A percentile compares a stretch with the other conserved stretches of the same genome.
phyloP scores from a whole-genome alignment of 768 basidiomycete species.

The Hydnum rufescens region DNA sequence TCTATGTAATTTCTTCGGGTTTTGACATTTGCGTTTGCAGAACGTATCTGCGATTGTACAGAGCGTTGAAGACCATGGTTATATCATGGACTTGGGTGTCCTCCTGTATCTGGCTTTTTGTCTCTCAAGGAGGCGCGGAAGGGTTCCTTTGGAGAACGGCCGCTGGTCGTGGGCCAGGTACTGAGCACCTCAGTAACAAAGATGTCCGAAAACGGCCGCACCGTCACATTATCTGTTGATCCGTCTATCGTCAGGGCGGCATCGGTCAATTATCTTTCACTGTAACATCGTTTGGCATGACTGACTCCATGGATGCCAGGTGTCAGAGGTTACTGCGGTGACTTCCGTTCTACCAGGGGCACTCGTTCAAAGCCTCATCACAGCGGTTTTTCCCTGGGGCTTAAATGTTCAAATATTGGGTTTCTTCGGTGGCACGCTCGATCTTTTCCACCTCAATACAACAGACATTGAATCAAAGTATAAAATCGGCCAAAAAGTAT shows the following conservation, averaged over 20 bases:
- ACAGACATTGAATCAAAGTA: conserved; percentile 23
- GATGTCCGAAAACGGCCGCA: conserved; percentile 57
- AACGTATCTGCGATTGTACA: conserved; percentile 56
- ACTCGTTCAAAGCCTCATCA: conserved; percentile 66
- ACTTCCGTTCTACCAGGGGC: conserved; percentile 72
- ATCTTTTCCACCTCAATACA: conserved; percentile 51
- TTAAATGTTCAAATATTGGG: conserved; percentile 78
- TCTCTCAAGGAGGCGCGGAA: conserved; percentile 50
- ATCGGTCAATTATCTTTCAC: too few species aligned
- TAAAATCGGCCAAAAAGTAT: conserved; percentile 36
- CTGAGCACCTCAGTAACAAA: conserved; percentile 47
- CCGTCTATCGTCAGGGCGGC: conserved; percentile 28
- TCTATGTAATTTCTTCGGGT: conserved; percentile 3
- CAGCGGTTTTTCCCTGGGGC: conserved; percentile 49
- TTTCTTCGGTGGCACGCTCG: conserved; percentile 80
- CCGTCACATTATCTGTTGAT: conserved; percentile 38
- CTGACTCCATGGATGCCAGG: too few species aligned
- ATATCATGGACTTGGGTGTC: conserved; percentile 71
- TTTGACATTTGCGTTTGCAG: conserved; percentile 30
- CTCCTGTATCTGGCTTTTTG: conserved; percentile 63
- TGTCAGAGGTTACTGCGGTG: conserved; percentile 60
- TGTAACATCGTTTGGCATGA: conserved; percentile 8
- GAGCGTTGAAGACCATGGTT: conserved; percentile 88
- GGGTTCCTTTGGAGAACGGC: conserved; percentile 14
- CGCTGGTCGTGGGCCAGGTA: conserved; percentile 42